Evolutionary conservation across 768 basidiomycete genomes (phyloP), one percentile per base, ranked within the genome.

Genomic region (Terana coerulea): DNA sequence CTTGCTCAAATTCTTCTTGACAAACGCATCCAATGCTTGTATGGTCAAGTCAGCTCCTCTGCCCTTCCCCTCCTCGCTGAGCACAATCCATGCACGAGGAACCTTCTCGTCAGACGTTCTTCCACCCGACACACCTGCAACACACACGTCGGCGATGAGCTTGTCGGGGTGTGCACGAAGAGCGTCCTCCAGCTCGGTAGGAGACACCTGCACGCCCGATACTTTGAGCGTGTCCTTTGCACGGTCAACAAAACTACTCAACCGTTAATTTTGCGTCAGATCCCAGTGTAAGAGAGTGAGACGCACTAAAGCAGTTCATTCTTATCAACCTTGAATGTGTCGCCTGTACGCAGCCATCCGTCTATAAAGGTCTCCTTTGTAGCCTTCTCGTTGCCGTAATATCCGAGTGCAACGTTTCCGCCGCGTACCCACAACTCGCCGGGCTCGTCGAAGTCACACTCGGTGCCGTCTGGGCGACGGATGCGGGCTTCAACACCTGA

Each of bases 191-290:
- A 91, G 84, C 62, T 92, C 89, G 15, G 78, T 75, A 0, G 89
- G 90, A 0, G 90, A 88, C 0, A 91, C 90, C 66, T 91, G 90
- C 43, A 72, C 73, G 3, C 89, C 90, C 0, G 86, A 88, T 2
- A 92, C 76, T 62, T 92, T 92, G 19, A 92, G 72, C 0, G 81
- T 89, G 60, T 91, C 90, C 83, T 91, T 91, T n/a, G 75, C 73
- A 47, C 90, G 76, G 64, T 91, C 89, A 11, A 81, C 81, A 58
- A 81, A 91, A 65, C 86, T 88, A 50, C 15, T 2, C n/a, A n/a
- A n/a, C n/a, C n/a, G n/a, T n/a, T n/a, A n/a, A n/a, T n/a, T n/a
- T 11, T 25, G 30, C 44, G 33, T 42, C 44, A 42, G 21, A 12
- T 14, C 37, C 3, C 3, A 36, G 45, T 25, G 28, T 35, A n/a